Percentiles rank a stretch among this genome's conserved stretches.
These are phyloP conservation scores for Houttuynia cordata DNA, from an alignment of 164 flowering plant genomes.

Conservation along the genomic window DNA sequence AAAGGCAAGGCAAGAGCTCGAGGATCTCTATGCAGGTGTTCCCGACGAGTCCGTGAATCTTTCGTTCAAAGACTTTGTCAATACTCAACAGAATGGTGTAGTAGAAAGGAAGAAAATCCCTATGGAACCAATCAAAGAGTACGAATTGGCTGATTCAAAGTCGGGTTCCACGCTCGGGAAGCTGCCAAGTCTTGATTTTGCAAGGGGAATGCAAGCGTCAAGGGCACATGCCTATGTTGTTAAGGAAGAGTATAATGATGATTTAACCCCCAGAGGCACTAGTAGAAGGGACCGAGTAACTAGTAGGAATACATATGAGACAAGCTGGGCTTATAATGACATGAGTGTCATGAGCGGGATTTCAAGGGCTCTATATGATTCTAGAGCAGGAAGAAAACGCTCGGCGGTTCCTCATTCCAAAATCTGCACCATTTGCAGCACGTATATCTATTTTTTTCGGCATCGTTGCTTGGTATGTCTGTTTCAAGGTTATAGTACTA, in stretches of 20 bases:
- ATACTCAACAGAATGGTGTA: background rate
- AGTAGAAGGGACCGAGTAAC: background rate
- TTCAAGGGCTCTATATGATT: constrained; percentile 5
- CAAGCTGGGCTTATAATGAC: constrained; percentile 20
- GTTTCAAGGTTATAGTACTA: too few species aligned
- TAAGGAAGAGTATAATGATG: background rate
- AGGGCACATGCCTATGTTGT: background rate
- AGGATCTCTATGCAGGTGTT: constrained; percentile 50
- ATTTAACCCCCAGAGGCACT: background rate
- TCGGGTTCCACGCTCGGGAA: constrained; percentile 12
- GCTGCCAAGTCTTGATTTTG: constrained; percentile 25
- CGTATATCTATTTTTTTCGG: constrained; percentile 44
- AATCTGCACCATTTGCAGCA: constrained; percentile 49
- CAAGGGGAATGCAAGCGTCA: constrained; percentile 21
- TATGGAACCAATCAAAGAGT: constrained; percentile 14
- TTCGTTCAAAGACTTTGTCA: constrained; percentile 44
- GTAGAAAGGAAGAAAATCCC: constrained; percentile 9
- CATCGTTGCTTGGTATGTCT: constrained; percentile 49
- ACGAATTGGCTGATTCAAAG: background rate
- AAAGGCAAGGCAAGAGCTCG: constrained; percentile 51
- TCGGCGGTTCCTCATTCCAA: constrained; percentile 74
- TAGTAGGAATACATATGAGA: background rate
- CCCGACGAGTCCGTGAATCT: constrained; percentile 74
- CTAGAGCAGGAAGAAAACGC: constrained; percentile 25
- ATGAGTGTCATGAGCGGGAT: constrained; percentile 15